Conservation (phyloP, 2,329 filamentous ascomycete genomes). For the Aspergillus fijiensis region DNA sequence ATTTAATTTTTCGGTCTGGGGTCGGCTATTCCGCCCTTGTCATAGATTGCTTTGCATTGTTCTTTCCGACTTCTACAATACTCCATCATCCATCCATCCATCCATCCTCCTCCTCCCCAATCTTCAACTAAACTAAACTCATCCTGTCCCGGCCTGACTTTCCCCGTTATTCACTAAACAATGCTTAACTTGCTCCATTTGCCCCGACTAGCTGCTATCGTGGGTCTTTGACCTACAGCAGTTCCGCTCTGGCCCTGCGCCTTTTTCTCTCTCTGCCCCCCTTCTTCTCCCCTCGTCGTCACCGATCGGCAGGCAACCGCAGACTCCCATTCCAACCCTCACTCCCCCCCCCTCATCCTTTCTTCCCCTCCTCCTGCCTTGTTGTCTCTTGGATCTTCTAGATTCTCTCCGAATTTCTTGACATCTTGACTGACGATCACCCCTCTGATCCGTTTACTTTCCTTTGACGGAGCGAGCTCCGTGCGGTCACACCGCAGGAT, state of each 20-base stretch:
- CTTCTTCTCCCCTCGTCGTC: neutral
- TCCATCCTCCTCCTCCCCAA: neutral
- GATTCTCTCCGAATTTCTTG: neutral
- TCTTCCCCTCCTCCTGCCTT: neutral
- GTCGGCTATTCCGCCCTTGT: too few relatives aligned
- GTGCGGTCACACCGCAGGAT: constrained; percentile 23
- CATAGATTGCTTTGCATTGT: too few relatives aligned
- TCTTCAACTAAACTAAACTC: neutral
- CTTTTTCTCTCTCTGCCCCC: neutral
- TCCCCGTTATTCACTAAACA: neutral
- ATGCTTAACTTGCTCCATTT: neutral
- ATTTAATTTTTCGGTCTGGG: neutral
- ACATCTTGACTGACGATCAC: neutral
- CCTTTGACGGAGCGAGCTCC: neutral
- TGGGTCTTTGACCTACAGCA: constrained; percentile 7
- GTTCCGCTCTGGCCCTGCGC: neutral
- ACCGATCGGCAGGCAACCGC: constrained; percentile 5
- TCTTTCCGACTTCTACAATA: neutral
- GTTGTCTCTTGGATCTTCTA: neutral
- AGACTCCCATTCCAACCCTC: neutral
- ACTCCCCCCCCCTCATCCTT: neutral
- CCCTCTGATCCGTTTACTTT: neutral
- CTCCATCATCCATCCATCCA: neutral
- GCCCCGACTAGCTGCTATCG: constrained; percentile 1
- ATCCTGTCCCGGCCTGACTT: neutral